Evolutionary conservation across 305 asterid genomes (phyloP), one percentile per base, ranked within the genome.

Genomic region (Solanum aculeatissimum): DNA sequence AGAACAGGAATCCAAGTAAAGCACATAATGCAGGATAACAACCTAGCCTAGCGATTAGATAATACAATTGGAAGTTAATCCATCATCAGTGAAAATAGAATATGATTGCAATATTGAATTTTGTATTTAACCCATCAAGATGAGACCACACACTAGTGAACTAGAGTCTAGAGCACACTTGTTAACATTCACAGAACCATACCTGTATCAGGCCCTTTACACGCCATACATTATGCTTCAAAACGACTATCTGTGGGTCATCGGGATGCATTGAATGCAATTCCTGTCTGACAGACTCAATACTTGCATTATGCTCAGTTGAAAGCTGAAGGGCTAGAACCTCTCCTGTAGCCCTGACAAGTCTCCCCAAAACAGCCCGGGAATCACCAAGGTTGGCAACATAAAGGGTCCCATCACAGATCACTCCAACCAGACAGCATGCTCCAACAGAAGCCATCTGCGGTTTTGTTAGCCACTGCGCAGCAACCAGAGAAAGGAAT

Each of bases 171-270:
- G 62, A 75, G 43, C 16, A 25, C 43, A 29, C 16, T 25, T 25
- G 81, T 47, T 10, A 25, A 23, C 62, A 47, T 40, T 70, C 27
- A 19, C 53, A 19, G 54, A 82, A 35, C 83, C 93, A 29, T 87
- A 96, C 98, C 98, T 96, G 99, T 85, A 96, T 96, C 81, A 96
- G 89, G 85, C 99, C 99, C 89, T 94, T 96, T 77, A 96, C 98
- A 32, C 99, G 97, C 99, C 99, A 95, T 40, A 94, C 98, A 65
- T 92, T 93, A 90, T 95, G 98, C 93, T 92, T 95, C 85, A 93
- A 87, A 85, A 94, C 97, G 25, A 94, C 98, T 75, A 95, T 94
- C 25, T 94, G 94, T 1, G 97, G 77, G 90, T 95, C 99, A 84
- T 95, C 98, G 0, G 99, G 98, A 88, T 95, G 99, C 89, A 92